Base-by-base conservation (phyloP, 2,329 filamentous ascomycete genomes). In the Epichloe elymi region DNA sequence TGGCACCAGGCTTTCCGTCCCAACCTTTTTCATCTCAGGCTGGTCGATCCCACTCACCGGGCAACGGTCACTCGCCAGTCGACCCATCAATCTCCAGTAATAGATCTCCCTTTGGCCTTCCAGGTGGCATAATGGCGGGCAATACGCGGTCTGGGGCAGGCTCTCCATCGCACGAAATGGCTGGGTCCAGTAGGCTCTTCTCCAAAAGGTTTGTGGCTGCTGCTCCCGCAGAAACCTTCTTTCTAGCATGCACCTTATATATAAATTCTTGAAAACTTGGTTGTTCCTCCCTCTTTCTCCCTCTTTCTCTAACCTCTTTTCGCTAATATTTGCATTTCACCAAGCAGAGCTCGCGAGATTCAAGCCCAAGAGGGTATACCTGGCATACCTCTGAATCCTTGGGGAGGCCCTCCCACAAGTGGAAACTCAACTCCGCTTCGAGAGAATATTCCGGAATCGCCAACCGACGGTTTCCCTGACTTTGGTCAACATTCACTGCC, bases 321-420 rank as follows among this genome's bases (percentile, higher is more conserved):
- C 14, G 10, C 30, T 49, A 5, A 37, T 30, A 19, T 5, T 49
- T 5, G 5, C 17, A 36, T 37, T 6, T 44, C 8, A n/a, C 19
- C 14, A 30, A 43, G n/a, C 55, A 95, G 91, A 65, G 90, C 93
- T 58, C 81, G 93, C 67, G 93, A 98, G 69, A 96, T 97, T 55
- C 91, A 97, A 72, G 90, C 90, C 50, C 90, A 96, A 71, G 91
- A 97, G 77, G 90, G 90, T 48, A 76, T 95, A 47, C 72, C 74
- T 65, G 83, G 75, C 63, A 76, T 79, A 61, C 76, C 75, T 67
- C 69, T 84, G 49, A 81, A 83, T 63, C 84, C 85, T 42, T 97
- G 93, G 93, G 89, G 89, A 75, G 93, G 93, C 89, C 91, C 93
- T 58, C 91, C 93, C 46, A 95, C 91, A 51, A 96, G 91, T 66